Percentiles rank a stretch among this genome's conserved stretches.
phyloP scores from a whole-genome alignment of 495 filamentous ascomycete genomes.

The Aspergillus panamensis region DNA sequence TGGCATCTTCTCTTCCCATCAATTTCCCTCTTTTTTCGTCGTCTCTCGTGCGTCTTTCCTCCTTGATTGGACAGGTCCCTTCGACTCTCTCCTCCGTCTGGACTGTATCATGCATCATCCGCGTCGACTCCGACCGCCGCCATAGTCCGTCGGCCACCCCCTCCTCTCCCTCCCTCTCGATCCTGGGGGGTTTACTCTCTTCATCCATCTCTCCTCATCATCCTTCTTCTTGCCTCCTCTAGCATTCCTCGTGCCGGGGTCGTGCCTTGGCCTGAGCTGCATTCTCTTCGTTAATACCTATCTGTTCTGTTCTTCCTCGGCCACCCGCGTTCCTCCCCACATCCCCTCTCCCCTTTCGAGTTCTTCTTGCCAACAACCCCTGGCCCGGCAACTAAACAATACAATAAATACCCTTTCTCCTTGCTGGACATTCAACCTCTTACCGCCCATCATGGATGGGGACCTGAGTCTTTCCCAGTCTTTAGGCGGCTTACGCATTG shows the following conservation, averaged over 20 bases:
- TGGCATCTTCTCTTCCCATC: constrained; percentile 18
- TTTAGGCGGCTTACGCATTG: constrained; percentile 91
- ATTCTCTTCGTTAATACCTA: constrained; percentile 1
- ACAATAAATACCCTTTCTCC: background rate
- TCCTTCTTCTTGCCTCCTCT: background rate
- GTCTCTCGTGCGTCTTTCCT: constrained; percentile 15
- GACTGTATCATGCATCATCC: constrained; percentile 38
- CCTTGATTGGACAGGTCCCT: constrained; percentile 10
- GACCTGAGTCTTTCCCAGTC: constrained; percentile 91
- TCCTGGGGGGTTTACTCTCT: constrained; percentile 14
- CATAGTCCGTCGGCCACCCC: constrained; percentile 31
- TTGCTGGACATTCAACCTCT: background rate
- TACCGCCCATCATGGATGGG: constrained; percentile 66
- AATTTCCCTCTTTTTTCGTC: constrained; percentile 16
- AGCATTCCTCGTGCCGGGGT: background rate
- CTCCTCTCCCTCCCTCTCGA: constrained; percentile 14
- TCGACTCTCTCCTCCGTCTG: constrained; percentile 8
- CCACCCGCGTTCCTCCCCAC: constrained; percentile 17
- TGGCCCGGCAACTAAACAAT: background rate
- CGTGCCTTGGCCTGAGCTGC: background rate
- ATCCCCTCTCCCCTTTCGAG: constrained; percentile 7
- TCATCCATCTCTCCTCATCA: background rate
- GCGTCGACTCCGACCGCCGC: constrained; percentile 34
- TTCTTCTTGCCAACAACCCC: background rate
- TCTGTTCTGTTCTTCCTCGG: constrained; percentile 13